Percentiles rank a stretch among this genome's conserved stretches.
phyloP scores from a whole-genome alignment of 2,329 filamentous ascomycete genomes.

The Calonectria multiphialidica region DNA sequence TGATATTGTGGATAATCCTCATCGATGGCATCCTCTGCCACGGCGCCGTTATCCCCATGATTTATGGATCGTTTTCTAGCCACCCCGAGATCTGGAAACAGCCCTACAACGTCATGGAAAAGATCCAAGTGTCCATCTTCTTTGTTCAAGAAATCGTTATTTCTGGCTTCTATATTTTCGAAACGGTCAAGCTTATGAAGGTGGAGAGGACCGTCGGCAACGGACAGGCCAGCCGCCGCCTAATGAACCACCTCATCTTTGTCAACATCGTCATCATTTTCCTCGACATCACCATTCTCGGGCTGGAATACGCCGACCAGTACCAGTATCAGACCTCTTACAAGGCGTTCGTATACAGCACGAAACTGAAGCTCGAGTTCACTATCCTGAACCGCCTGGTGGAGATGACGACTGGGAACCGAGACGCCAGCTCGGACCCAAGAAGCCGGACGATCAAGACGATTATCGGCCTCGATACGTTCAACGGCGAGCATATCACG shows the following conservation, averaged over 20 bases:
- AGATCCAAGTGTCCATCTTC: conserved; percentile 68
- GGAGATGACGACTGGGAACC: conserved; percentile 44
- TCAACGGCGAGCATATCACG: conserved; percentile 24
- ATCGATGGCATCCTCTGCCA: conserved; percentile 65
- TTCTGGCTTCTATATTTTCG: conserved; percentile 65
- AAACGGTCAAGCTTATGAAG: conserved; percentile 63
- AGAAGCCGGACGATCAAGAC: conserved; percentile 37
- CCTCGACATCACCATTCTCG: conserved; percentile 58
- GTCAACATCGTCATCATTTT: conserved; percentile 60
- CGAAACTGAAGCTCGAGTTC: conserved; percentile 56
- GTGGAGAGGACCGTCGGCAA: conserved; percentile 50
- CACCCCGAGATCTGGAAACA: conserved; percentile 32
- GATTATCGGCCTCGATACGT: conserved; percentile 37
- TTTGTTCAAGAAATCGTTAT: conserved; percentile 68
- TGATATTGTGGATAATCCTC: conserved; percentile 69
- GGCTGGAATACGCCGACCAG: conserved; percentile 51
- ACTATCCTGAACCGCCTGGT: conserved; percentile 55
- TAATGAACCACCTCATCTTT: conserved; percentile 55
- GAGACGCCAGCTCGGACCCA: conserved; percentile 39
- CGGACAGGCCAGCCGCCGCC: conserved; percentile 35
- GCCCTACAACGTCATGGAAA: conserved; percentile 62
- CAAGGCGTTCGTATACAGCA: conserved; percentile 52
- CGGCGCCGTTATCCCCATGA: conserved; percentile 65
- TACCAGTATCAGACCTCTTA: conserved; percentile 53
- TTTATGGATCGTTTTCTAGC: conserved; percentile 61